These are phyloP conservation scores for Thyridium curvatum DNA, from an alignment of 2,329 filamentous ascomycete species.

Conservation along the genomic window DNA sequence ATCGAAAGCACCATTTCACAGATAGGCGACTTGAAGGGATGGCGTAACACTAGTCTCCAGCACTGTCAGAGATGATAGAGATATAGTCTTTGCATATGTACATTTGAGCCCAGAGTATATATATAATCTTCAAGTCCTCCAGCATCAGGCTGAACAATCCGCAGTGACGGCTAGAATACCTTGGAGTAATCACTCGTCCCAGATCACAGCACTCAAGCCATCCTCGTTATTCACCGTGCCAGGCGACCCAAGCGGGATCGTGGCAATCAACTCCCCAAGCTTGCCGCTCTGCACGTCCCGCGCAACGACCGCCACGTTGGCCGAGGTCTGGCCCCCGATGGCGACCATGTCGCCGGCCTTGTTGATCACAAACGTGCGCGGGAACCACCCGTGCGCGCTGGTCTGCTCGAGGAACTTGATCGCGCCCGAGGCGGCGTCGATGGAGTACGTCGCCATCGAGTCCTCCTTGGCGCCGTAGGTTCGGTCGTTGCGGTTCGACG, in stretches of 20 bases:
- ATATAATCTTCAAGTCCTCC: too few relatives aligned
- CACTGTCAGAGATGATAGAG: too few relatives aligned
- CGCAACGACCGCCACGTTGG: slow-evolving; percentile 50
- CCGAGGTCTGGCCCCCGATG: slow-evolving; percentile 55
- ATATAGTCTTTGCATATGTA: too few relatives aligned
- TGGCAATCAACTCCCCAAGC: slow-evolving; percentile 41
- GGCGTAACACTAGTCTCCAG: too few relatives aligned
- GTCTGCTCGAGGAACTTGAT: slow-evolving; percentile 46
- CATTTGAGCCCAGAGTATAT: too few relatives aligned
- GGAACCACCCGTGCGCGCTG: slow-evolving; percentile 52
- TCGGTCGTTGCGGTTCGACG: slow-evolving; percentile 56
- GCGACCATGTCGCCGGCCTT: slow-evolving; percentile 52
- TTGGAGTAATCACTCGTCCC: too few relatives aligned
- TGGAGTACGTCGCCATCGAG: slow-evolving; percentile 46
- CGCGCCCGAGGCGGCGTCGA: slow-evolving; percentile 37
- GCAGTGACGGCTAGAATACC: too few relatives aligned
- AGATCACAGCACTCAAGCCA: slow-evolving; percentile 40
- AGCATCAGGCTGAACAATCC: too few relatives aligned
- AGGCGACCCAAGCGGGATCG: slow-evolving; percentile 28
- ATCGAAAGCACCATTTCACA: too few relatives aligned
- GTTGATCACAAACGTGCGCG: slow-evolving; percentile 58
- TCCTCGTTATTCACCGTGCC: slow-evolving; percentile 36
- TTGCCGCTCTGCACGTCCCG: slow-evolving; percentile 49
- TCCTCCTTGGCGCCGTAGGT: slow-evolving; percentile 48
- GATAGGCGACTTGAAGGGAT: too few relatives aligned